phyloP scores from a whole-genome alignment of 225 moss, liverwort and hornwort genomes.

The Bryoerythrophyllum caledonicum region DNA sequence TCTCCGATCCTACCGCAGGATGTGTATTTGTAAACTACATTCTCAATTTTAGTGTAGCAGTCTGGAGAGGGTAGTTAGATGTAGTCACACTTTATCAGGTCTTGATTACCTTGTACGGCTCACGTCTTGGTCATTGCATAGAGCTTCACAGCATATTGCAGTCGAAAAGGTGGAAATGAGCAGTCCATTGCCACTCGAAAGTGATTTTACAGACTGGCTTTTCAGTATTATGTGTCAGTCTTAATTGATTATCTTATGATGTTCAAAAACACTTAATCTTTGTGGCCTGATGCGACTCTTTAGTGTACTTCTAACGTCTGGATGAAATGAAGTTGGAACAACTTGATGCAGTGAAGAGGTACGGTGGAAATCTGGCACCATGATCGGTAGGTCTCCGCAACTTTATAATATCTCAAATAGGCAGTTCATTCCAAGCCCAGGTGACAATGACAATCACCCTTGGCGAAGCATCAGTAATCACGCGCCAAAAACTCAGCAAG shows the following conservation, averaged over 20 bases:
- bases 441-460: background rate
- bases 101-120: slow-evolving; percentile 4
- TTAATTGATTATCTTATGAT: background rate
- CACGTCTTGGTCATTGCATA: background rate
- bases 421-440: background rate
- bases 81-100: background rate
- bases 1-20: slow-evolving; percentile 1
- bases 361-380: background rate
- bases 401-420: background rate
- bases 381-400: background rate
- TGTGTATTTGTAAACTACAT: background rate
- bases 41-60: too few species aligned
- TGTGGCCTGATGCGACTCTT: background rate
- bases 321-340: background rate
- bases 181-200: background rate
- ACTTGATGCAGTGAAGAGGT: too few species aligned
- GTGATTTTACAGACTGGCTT: background rate
- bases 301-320: background rate
- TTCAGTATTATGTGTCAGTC: background rate
- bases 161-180: background rate
- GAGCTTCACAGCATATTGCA: background rate
- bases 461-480: slow-evolving; percentile 33
- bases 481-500: slow-evolving; percentile 50
- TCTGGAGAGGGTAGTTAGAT: slow-evolving; percentile 12
- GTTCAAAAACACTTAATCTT: background rate